phyloP scores from a whole-genome alignment of 352 stramenopile species.

The Phytophthora constricta region DNA sequence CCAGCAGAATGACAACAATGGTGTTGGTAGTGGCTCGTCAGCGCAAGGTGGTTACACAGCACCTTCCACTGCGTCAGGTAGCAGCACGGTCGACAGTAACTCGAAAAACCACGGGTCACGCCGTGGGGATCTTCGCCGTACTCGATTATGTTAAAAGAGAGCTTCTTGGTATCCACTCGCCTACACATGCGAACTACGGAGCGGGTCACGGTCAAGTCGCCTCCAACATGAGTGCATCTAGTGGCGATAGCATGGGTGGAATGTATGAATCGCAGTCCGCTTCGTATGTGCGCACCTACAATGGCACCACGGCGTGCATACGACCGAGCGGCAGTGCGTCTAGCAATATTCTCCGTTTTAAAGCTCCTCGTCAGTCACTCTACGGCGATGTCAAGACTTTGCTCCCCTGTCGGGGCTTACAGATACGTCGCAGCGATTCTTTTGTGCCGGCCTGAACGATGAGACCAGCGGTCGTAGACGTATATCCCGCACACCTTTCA shows the following conservation, averaged over 20 bases:
- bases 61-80: not conserved
- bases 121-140: conserved; percentile 50
- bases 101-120: conserved; percentile 23
- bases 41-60: conserved; percentile 4
- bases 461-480: conserved; percentile 50
- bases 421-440: conserved; percentile 42
- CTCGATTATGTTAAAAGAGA: conserved; percentile 85
- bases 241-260: conserved; percentile 30
- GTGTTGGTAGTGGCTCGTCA: not conserved
- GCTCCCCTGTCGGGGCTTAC: conserved; percentile 56
- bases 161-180: conserved; percentile 67
- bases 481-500: conserved; percentile 95
- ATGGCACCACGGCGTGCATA: conserved; percentile 38
- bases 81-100: conserved; percentile 17
- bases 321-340: conserved; percentile 42
- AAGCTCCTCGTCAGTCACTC: conserved; percentile 61
- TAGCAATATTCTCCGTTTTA: conserved; percentile 80
- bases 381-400: conserved; percentile 65
- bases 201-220: conserved; percentile 17
- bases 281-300: conserved; percentile 38
- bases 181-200: conserved; percentile 39
- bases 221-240: conserved; percentile 25
- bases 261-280: conserved; percentile 35
- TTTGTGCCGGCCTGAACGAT: conserved; percentile 24
- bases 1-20: conserved; percentile 29